phyloP scores from a whole-genome alignment of 805 yeast species.

The Candida rishiriensis region DNA sequence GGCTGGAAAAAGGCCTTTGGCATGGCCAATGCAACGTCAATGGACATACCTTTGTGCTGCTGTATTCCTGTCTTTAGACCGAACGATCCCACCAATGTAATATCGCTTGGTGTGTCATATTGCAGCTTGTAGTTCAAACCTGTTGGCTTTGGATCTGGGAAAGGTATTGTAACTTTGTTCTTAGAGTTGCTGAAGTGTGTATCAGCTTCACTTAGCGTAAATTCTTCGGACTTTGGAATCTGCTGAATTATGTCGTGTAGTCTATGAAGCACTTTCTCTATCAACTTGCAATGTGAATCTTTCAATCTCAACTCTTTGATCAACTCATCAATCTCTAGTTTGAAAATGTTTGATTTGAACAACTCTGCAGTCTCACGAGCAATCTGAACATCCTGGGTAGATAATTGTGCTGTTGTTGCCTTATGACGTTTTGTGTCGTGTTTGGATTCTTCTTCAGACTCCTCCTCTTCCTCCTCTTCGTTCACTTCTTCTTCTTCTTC shows the following conservation, averaged over 20 bases:
- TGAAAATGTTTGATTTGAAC: constrained; percentile 93
- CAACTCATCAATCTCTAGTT: constrained; percentile 89
- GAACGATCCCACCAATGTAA: constrained; percentile 83
- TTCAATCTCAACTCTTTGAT: constrained; percentile 74
- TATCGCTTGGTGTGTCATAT: constrained; percentile 64
- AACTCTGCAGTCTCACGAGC: constrained; percentile 93
- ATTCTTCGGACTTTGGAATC: constrained; percentile 52
- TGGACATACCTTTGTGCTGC: constrained; percentile 53
- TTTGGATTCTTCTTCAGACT: constrained; percentile 6
- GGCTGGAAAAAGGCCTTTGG: constrained; percentile 70
- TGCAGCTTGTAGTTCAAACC: constrained; percentile 64
- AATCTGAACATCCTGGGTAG: constrained; percentile 82
- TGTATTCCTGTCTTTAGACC: constrained; percentile 79
- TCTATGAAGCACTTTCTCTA: constrained; percentile 74
- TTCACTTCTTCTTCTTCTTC: constrained; percentile 24
- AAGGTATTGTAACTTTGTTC: constrained; percentile 65
- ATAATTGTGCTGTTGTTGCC: constrained; percentile 27
- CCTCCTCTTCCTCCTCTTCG: constrained; percentile 19
- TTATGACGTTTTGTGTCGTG: constrained; percentile 10
- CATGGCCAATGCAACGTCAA: constrained; percentile 83
- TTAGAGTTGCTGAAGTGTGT: constrained; percentile 38
- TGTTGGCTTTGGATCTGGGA: constrained; percentile 84
- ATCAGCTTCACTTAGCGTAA: constrained; percentile 57
- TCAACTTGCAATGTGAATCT: constrained; percentile 57
- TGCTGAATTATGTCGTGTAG: constrained; percentile 63